Base-by-base conservation (phyloP, 1,284 basidiomycete genomes). In the Sanguinoderma infundibulare region DNA sequence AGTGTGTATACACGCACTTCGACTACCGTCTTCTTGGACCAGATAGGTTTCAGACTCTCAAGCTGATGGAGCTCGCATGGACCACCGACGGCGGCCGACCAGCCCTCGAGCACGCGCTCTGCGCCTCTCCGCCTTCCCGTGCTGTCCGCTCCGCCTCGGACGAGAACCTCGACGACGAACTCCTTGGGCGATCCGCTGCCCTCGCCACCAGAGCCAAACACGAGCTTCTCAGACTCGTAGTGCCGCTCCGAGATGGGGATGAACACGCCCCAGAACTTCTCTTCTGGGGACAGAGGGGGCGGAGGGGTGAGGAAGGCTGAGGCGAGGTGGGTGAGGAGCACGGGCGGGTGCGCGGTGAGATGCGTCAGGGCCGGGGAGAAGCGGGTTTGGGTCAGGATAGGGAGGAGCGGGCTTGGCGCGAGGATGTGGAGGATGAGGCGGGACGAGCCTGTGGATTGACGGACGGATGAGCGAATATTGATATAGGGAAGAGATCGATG, bases 201-300 rank as follows among this genome's bases (percentile, higher is more conserved):
- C 51, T 82, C 80, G 7, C 85, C 87, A 10, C 72, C 75, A 0
- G 76, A 62, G 2, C 87, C 87, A 67, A 85, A 87, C 5, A 90
- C 81, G 15, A 92, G 76, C 46, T 73, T 76, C 65, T 90, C 87
- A 20, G 80, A 81, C 63, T 92, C 89, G 50, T 81, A 75, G 4
- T 68, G 72, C 14, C 92, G 82, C 67, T 87, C 83, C 39, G 87
- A 83, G 62, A 91, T 69, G 0, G 90, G 89, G 17, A 86, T 73
- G 69, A 93, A 93, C 6, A 90, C 79, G 34, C 79, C 76, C 90
- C 90, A 94, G 75, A 93, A 94, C 68, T 90, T 91, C 56, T 81
- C 77, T n/a, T 81, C 77, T 0, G 83, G 68, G 3, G 86, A 82
- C 39, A 79, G 70, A 5, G 89, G 87, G 0, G 92, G 90, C 0